These are phyloP conservation scores for Thozetella sp. DNA, from an alignment of 495 filamentous ascomycete genomes.

Conservation along the genomic window DNA sequence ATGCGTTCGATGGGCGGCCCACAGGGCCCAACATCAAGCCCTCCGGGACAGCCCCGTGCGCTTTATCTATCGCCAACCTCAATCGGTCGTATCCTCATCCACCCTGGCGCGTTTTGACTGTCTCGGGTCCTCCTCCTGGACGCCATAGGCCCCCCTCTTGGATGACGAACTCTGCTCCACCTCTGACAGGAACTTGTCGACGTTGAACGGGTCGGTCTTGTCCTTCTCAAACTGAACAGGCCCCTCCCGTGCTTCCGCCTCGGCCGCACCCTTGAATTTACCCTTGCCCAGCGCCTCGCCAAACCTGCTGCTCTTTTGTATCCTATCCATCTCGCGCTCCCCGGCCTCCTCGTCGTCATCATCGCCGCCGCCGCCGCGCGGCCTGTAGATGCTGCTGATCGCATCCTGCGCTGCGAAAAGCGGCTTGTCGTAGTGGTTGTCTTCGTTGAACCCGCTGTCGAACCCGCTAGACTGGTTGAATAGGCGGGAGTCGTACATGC, in stretches of 20 bases:
- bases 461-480: slow-evolving; percentile 96
- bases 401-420: slow-evolving; percentile 97
- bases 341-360: slow-evolving; percentile 79
- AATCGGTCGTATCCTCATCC: slow-evolving; percentile 74
- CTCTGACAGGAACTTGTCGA: slow-evolving; percentile 89
- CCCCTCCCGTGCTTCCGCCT: slow-evolving; percentile 85
- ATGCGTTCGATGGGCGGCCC: too few relatives aligned
- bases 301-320: slow-evolving; percentile 81
- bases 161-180: slow-evolving; percentile 63
- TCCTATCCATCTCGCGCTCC: slow-evolving; percentile 81
- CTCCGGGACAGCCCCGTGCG: too few relatives aligned
- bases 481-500: slow-evolving; percentile 95
- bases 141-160: slow-evolving; percentile 82
- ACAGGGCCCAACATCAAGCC: too few relatives aligned
- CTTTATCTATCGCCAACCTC: slow-evolving; percentile 7
- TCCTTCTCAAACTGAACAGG: slow-evolving; percentile 99
- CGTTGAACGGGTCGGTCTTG: slow-evolving; percentile 81
- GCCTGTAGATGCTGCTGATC: slow-evolving; percentile 91
- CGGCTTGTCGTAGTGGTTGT: slow-evolving; percentile 96
- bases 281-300: slow-evolving; percentile 83
- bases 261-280: slow-evolving; percentile 86
- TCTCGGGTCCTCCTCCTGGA: slow-evolving; percentile 74
- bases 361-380: slow-evolving; percentile 68
- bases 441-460: slow-evolving; percentile 90
- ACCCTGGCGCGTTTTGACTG: slow-evolving; percentile 77